Evolutionary conservation across 2,329 filamentous ascomycete species (phyloP), one percentile per base, ranked within the genome.

Genomic region (Talaromyces verruculosus): DNA sequence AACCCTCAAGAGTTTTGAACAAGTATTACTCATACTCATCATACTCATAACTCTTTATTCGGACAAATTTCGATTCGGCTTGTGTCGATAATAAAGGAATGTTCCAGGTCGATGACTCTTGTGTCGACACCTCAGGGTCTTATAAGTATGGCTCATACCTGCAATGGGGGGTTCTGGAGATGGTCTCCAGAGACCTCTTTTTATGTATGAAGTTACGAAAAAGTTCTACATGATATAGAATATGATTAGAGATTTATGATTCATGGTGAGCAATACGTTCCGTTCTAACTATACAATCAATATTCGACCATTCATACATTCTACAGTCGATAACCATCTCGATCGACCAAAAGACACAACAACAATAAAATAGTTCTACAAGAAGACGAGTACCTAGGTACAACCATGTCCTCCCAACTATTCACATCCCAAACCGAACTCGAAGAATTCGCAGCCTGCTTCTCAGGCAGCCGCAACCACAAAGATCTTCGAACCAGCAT

Each of bases 111-210:
- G 35, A 60, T 60, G 57, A 60, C 37, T 60, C 57, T 33, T 15
- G 2, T n/a, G 22, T 45, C 19, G n/a, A 41, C 6, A 7, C 22
- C 19, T 43, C 13, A 33, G 22, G 49, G 49, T 33, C 25, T 17
- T 63, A 57, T 63, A 64, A 64, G 39, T 37, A 64, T 58, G 62
- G 49, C 49, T 64, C 51, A 58, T 63, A 39, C 5, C 43, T 11
- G 22, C 45, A 11, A 25, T 51, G 19, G 25, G 13, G 25, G 7
- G n/a, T 37, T 51, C 17, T 51, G 25, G 33, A 37, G 17, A 55
- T 37, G n/a, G 25, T 19, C 10, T 22, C n/a, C 30, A 22, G n/a
- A 55, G 30, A 35, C 51, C 15, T 10, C 11, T 35, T 19, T 33
- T 19, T 11, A 19, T 35, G 28, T 6, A 37, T 33, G 28, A n/a